Percentiles rank a stretch among this genome's conserved stretches.
Conservation (phyloP, 306 rosid species). For the Begonia loranthoides region DNA sequence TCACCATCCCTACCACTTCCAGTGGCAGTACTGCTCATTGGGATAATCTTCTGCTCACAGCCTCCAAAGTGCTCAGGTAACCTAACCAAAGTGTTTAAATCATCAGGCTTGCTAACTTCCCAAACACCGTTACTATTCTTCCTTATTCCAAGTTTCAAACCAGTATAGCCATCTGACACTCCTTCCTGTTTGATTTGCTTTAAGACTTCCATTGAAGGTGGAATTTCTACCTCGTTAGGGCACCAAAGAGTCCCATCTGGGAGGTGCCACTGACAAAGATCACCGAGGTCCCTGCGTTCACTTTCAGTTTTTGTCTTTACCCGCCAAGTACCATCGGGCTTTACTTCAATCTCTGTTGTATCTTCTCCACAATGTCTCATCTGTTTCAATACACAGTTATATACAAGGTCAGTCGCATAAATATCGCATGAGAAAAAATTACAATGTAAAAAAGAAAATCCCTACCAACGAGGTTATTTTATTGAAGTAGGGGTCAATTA, state of each 20-base stretch:
- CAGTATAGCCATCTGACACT: conserved; percentile 56
- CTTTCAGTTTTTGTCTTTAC: conserved; percentile 69
- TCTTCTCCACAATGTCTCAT: conserved; percentile 87
- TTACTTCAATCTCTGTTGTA: conserved; percentile 76
- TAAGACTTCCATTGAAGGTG: conserved; percentile 30
- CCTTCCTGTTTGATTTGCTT: conserved; percentile 78
- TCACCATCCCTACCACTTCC: conserved; percentile 84
- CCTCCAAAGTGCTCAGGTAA: conserved; percentile 41
- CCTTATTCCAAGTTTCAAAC: conserved; percentile 66
- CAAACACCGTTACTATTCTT: conserved; percentile 67
- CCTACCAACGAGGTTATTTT: conserved; percentile 61
- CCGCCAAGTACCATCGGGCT: conserved; percentile 97
- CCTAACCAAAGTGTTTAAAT: conserved; percentile 35
- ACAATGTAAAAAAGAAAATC: conserved; percentile 5
- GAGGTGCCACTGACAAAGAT: conserved; percentile 65
- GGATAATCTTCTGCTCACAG: conserved; percentile 57
- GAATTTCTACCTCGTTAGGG: conserved; percentile 29
- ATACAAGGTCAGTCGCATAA: neutral
- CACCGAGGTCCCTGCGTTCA: conserved; percentile 64
- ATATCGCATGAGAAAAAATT: neutral
- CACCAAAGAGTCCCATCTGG: conserved; percentile 53
- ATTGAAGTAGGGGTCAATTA: conserved; percentile 88
- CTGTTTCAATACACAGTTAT: conserved; percentile 24
- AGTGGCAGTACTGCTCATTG: conserved; percentile 93
- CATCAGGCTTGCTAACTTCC: conserved; percentile 77